phyloP scores from a whole-genome alignment of 148 eudicot species.

The Rhododendron mucronatum region DNA sequence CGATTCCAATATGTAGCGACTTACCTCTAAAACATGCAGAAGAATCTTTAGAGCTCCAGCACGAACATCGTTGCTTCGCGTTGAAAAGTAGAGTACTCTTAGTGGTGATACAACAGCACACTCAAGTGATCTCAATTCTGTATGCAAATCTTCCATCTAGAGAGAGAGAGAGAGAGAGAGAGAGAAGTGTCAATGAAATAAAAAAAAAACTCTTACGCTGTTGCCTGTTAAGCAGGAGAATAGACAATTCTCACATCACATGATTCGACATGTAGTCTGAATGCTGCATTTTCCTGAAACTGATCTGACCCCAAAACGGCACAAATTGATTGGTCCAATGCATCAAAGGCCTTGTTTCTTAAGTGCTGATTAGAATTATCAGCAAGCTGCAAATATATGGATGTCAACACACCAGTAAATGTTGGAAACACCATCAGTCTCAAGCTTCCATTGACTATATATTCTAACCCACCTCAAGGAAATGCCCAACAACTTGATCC shows the following conservation, averaged over 20 bases:
- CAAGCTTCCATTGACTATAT: background rate
- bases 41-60: conserved; percentile 84
- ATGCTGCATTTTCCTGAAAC: conserved; percentile 48
- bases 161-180: background rate
- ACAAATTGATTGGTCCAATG: conserved; percentile 85
- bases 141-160: conserved; percentile 37
- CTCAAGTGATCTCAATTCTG: conserved; percentile 65
- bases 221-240: background rate
- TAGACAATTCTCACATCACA: conserved; percentile 33
- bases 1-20: conserved; percentile 8
- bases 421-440: background rate
- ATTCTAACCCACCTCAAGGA: conserved; percentile 63
- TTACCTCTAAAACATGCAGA: conserved; percentile 94
- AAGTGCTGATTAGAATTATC: conserved; percentile 64
- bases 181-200: background rate
- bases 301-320: conserved; percentile 89
- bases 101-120: conserved; percentile 84
- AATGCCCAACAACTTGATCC: conserved; percentile 81
- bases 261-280: conserved; percentile 35
- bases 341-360: conserved; percentile 78
- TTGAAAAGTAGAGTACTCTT: conserved; percentile 64
- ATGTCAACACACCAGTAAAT: conserved; percentile 8
- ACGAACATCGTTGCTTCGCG: conserved; percentile 73
- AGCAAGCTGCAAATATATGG: conserved; percentile 62
- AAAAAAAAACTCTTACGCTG: background rate